phyloP scores from a whole-genome alignment of 2,329 filamentous ascomycete species.

The Thermoascus crustaceus region DNA sequence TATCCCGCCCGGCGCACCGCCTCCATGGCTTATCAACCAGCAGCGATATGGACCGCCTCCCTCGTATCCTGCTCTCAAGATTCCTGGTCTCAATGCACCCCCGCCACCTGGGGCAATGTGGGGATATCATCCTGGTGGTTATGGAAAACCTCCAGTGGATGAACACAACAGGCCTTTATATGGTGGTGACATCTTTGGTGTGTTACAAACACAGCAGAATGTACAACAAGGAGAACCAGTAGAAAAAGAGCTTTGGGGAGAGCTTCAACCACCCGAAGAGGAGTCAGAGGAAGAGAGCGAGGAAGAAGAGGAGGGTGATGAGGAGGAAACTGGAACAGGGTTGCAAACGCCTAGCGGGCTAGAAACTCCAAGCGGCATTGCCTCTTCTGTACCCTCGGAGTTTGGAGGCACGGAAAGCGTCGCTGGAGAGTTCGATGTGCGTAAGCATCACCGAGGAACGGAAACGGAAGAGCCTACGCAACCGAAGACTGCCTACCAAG shows the following conservation, averaged over 20 bases:
- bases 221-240: conserved; percentile 65
- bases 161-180: conserved; percentile 87
- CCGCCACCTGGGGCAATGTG: conserved; percentile 81
- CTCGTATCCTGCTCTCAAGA: conserved; percentile 90
- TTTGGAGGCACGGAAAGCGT: conserved; percentile 67
- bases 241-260: conserved; percentile 85
- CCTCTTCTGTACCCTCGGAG: conserved; percentile 73
- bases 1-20: conserved; percentile 85
- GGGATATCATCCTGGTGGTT: conserved; percentile 93
- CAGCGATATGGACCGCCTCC: conserved; percentile 89
- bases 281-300: conserved; percentile 62
- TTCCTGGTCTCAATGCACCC: conserved; percentile 88
- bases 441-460: conserved; percentile 75
- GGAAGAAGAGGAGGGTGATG: conserved; percentile 60
- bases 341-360: conserved; percentile 67
- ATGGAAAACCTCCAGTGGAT: conserved; percentile 91
- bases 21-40: conserved; percentile 95
- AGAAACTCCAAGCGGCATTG: conserved; percentile 73
- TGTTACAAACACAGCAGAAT: conserved; percentile 55
- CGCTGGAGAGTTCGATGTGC: conserved; percentile 79
- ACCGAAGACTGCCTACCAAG: conserved; percentile 75
- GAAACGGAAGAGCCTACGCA: conserved; percentile 75
- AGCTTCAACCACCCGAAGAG: conserved; percentile 72
- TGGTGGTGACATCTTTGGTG: conserved; percentile 89
- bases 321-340: conserved; percentile 55